These are phyloP conservation scores for Podospora pseudocomata DNA, from an alignment of 495 filamentous ascomycete species.

Conservation along the genomic window DNA sequence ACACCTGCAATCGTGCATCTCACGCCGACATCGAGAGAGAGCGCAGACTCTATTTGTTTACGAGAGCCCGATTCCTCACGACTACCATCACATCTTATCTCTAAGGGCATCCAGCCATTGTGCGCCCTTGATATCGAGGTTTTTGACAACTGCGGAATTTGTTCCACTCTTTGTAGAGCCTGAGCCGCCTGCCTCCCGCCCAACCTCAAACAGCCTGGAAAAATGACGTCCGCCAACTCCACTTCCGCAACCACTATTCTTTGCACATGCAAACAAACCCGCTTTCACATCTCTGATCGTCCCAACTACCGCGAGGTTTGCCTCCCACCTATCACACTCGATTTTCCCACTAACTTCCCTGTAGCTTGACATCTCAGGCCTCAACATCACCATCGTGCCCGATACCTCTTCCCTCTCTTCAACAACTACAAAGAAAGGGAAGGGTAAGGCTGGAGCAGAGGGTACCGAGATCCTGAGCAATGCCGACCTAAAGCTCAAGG, in stretches of 20 bases:
- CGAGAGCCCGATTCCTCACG: not conserved
- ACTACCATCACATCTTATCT: not conserved
- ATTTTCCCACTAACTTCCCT: not conserved
- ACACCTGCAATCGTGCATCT: not conserved
- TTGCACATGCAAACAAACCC: slow-evolving; percentile 55
- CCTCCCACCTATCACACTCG: not conserved
- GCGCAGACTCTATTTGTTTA: not conserved
- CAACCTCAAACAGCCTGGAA: not conserved
- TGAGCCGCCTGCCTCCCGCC: not conserved
- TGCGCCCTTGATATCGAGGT: not conserved
- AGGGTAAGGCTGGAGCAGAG: slow-evolving; percentile 51
- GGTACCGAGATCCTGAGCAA: slow-evolving; percentile 65
- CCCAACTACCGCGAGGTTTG: slow-evolving; percentile 51
- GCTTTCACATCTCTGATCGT: slow-evolving; percentile 51
- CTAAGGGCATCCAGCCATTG: not conserved
- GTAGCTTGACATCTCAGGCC: slow-evolving; percentile 64
- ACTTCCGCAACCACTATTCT: slow-evolving; percentile 49
- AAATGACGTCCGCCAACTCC: slow-evolving; percentile 47
- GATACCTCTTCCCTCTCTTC: slow-evolving; percentile 28
- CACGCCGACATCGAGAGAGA: no score
- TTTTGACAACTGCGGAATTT: not conserved
- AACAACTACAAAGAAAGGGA: slow-evolving; percentile 40
- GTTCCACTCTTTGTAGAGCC: not conserved
- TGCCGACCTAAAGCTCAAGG: slow-evolving; percentile 65
- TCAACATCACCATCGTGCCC: slow-evolving; percentile 59